These are phyloP conservation scores for Epichloe coenophiala DNA, from an alignment of 2,329 filamentous ascomycete species.

Conservation along the genomic window DNA sequence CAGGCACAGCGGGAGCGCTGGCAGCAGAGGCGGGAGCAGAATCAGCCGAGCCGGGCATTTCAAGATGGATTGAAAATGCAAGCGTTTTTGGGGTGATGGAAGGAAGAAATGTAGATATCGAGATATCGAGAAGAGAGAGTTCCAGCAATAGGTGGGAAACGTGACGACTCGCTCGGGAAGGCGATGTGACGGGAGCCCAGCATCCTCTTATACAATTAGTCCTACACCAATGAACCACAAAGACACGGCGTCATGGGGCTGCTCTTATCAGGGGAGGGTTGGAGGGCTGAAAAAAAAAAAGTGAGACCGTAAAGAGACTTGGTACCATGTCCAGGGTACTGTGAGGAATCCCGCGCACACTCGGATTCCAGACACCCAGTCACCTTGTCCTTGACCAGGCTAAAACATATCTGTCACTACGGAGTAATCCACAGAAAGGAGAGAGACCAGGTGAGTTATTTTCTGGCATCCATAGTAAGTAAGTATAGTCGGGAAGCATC, in stretches of 20 bases:
- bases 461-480: not conserved
- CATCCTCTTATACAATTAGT: conserved; percentile 2
- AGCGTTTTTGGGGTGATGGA: no score
- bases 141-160: no score
- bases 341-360: not conserved
- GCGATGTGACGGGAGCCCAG: not conserved
- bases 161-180: not conserved
- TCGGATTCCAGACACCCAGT: not conserved
- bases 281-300: not conserved
- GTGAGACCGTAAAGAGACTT: not conserved
- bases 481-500: not conserved
- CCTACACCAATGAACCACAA: not conserved
- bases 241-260: not conserved
- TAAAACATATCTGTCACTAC: not conserved
- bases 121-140: not conserved
- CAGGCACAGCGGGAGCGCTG: conserved; percentile 8
- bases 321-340: not conserved
- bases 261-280: no score
- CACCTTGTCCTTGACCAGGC: not conserved
- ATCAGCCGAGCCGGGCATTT: conserved; percentile 10
- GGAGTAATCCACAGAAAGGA: not conserved
- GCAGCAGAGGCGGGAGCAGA: conserved; percentile 8
- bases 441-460: conserved; percentile 1
- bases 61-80: not conserved
- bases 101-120: not conserved